Evolutionary conservation across 2,329 filamentous ascomycete genomes (phyloP), one percentile per base, ranked within the genome.

Genomic region (Plenodomus biglobosus): DNA sequence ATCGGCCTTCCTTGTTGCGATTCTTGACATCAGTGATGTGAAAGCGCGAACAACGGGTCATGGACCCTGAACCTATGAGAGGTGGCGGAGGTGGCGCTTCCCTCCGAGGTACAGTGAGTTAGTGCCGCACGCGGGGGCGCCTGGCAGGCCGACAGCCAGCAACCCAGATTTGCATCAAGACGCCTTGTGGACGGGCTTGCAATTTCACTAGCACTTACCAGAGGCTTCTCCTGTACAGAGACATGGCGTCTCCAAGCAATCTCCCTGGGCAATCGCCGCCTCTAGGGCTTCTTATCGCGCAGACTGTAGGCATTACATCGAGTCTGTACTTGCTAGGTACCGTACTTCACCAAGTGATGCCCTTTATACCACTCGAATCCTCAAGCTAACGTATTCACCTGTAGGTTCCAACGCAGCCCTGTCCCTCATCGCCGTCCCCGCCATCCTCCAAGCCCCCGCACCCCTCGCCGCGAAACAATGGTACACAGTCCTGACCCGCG

Each of bases 401-500:
- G 15, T 11, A 52, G 49, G 49, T 40, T 39, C 22, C 30, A 48
- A 41, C 6, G 45, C 44, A 30, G 47, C 37, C 19, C 54, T 70
- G 44, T 82, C 78, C 5, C 57, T 73, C 60, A 69, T 75, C 48
- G 52, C 72, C n/a, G 61, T 81, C 1, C 82, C 82, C 1, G 75
- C 78, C 35, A 67, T 85, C 8, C 75, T 85, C 48, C 73, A 80
- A 49, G 78, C 80, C 0, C 83, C 83, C 1, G 75, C 78, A 1
- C 77, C 77, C 1, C 68, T 84, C 10, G 76, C 84, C 51, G 77
- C 80, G 24, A 73, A 73, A 34, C 82, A 85, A 68, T 85, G 81
- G 81, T 58, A 66, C 48, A 71, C 63, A 35, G 64, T 75, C 48
- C 79, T 72, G 65, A 59, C 65, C 16, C 55, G 61, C 2, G 78